A percentile compares a stretch with the other conserved stretches of the same genome.
Evolutionary conservation across 768 basidiomycete species (phyloP).

Genomic region (Agrocybe chaxingu): DNA sequence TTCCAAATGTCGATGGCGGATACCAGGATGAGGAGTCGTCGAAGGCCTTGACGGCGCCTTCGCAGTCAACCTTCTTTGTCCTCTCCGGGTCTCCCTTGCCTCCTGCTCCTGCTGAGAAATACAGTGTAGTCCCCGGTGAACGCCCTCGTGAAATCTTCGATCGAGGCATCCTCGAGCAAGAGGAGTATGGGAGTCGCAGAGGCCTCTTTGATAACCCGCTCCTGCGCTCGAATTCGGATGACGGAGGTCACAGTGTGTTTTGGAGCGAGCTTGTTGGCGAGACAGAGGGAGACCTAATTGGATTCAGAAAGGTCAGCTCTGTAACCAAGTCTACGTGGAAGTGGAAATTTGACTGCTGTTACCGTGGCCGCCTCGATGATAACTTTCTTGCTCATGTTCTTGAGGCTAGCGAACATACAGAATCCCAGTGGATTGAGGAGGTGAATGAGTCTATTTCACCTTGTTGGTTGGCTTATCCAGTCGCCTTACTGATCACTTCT

Average conservation of each 20-base stretch:
- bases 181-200: slow-evolving; percentile 47
- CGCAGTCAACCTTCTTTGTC: slow-evolving; percentile 56
- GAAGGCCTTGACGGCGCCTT: slow-evolving; percentile 66
- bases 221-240: slow-evolving; percentile 47
- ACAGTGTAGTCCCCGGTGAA: slow-evolving; percentile 50
- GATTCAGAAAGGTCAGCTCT: background rate
- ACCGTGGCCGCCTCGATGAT: slow-evolving; percentile 52
- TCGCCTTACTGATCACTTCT: no score
- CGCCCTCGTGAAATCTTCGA: slow-evolving; percentile 39
- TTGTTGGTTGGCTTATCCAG: no score
- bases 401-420: no score
- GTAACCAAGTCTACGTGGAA: background rate
- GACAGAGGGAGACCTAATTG: slow-evolving; percentile 40
- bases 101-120: slow-evolving; percentile 50
- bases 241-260: slow-evolving; percentile 50
- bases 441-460: no score
- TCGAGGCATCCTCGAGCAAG: slow-evolving; percentile 51
- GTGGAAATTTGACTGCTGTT: slow-evolving; percentile 28
- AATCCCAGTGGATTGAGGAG: no score
- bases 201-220: slow-evolving; percentile 39
- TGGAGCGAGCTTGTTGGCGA: slow-evolving; percentile 44
- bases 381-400: slow-evolving; percentile 30
- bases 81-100: slow-evolving; percentile 54
- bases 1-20: slow-evolving; percentile 60
- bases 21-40: slow-evolving; percentile 60